Evolutionary conservation across 176 grass and related monocot genomes (phyloP).

Genomic region (Oryza rufipogon): DNA sequence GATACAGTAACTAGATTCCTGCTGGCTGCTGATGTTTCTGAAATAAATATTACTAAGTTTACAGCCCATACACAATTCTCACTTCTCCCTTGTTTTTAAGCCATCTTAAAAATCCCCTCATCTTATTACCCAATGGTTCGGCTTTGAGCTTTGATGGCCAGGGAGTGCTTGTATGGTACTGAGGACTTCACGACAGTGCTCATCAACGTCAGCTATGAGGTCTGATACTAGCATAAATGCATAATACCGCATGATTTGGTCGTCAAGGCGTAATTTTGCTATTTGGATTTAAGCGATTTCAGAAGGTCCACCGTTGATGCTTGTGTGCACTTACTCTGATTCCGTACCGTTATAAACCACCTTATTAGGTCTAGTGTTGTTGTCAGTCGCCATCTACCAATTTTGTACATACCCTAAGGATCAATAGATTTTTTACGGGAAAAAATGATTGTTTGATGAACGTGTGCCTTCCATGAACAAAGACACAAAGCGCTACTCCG

Average conservation of each 20-base stretch:
- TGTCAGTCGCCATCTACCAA: slow-evolving; percentile 22
- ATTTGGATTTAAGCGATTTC: background rate
- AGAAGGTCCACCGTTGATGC: background rate
- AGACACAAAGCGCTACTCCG: background rate
- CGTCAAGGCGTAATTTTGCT: background rate
- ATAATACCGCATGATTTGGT: background rate
- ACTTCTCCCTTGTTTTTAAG: background rate
- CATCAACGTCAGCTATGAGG: background rate
- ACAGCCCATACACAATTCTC: background rate
- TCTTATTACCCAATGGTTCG: background rate
- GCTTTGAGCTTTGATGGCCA: slow-evolving; percentile 16
- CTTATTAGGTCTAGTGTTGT: slow-evolving; percentile 44
- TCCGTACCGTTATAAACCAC: slow-evolving; percentile 20
- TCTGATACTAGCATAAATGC: background rate
- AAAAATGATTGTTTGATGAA: background rate
- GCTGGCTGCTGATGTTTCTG: background rate
- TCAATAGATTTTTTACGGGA: background rate
- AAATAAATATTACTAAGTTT: background rate
- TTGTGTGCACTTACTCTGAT: slow-evolving; percentile 14
- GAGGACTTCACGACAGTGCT: background rate
- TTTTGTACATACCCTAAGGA: background rate
- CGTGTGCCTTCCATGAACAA: slow-evolving; percentile 17
- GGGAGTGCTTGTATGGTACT: background rate
- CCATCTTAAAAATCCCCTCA: background rate
- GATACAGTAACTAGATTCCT: background rate